These are phyloP conservation scores for Lyophyllum decastes DNA, from an alignment of 768 basidiomycete species.

Conservation along the genomic window DNA sequence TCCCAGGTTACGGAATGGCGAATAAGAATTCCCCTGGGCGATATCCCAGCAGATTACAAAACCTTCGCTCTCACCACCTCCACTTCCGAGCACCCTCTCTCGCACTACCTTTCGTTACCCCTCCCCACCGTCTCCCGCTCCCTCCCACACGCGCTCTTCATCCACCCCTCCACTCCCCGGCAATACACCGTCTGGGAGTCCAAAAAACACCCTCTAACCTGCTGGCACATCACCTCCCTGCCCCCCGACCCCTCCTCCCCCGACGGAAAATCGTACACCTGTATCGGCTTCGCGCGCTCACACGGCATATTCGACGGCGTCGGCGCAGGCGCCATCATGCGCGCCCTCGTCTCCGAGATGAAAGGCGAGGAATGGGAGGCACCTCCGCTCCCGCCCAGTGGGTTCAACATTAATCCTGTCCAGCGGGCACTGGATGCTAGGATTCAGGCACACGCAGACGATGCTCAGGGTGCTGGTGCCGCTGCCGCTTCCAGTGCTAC, in stretches of 20 bases:
- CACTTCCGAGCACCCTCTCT: conserved; percentile 33
- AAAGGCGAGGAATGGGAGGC: conserved; percentile 34
- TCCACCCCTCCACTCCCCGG: conserved; percentile 39
- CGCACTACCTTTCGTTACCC: conserved; percentile 34
- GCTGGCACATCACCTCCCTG: conserved; percentile 46
- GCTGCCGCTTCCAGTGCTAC: too few species aligned
- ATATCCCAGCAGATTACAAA: conserved; percentile 31
- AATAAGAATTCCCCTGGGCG: conserved; percentile 36
- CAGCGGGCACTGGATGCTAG: conserved; percentile 27
- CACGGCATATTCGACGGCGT: conserved; percentile 45
- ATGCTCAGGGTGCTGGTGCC: not conserved
- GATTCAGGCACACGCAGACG: not conserved
- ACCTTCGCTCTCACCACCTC: conserved; percentile 38
- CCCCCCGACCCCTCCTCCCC: conserved; percentile 27
- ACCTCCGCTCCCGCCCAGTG: conserved; percentile 33
- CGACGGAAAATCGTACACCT: conserved; percentile 31
- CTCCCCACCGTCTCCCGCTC: conserved; percentile 32
- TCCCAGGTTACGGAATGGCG: conserved; percentile 34
- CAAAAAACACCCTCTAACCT: conserved; percentile 36
- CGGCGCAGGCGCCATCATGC: conserved; percentile 36
- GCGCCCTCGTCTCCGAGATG: conserved; percentile 41
- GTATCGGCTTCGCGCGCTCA: conserved; percentile 42
- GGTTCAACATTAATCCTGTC: conserved; percentile 34
- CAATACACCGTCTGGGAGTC: conserved; percentile 37
- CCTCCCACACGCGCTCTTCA: conserved; percentile 37